phyloP scores from a whole-genome alignment of 2,329 filamentous ascomycete species.

The Xenosphaeropsis pyriputrescens region DNA sequence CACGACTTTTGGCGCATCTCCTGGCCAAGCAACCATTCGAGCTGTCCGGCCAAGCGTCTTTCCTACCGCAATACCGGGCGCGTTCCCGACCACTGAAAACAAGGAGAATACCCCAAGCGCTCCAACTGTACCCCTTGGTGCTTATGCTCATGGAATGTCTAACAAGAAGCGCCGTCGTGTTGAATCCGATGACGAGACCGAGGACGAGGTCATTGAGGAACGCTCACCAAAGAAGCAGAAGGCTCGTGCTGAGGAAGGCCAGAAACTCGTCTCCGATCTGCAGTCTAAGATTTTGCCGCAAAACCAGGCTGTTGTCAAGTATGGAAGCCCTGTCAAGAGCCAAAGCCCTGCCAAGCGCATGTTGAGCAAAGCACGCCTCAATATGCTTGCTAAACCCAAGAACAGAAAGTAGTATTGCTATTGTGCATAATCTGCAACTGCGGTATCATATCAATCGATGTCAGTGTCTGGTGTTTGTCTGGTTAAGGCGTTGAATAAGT shows the following conservation, averaged over 20 bases:
- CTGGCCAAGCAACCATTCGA: constrained; percentile 45
- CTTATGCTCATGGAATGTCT: constrained; percentile 43
- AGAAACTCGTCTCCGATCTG: constrained; percentile 14
- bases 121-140: constrained; percentile 16
- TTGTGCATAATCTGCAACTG: not conserved
- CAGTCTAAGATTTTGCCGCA: constrained; percentile 12
- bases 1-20: constrained; percentile 42
- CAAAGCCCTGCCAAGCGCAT: constrained; percentile 33
- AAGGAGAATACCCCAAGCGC: constrained; percentile 34
- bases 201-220: constrained; percentile 28
- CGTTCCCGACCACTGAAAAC: constrained; percentile 33
- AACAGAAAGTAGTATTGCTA: constrained; percentile 25
- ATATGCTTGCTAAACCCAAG: constrained; percentile 47
- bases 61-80: constrained; percentile 35
- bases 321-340: constrained; percentile 9
- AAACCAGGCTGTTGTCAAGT: constrained; percentile 7
- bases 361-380: constrained; percentile 42
- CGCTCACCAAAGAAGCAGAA: constrained; percentile 45
- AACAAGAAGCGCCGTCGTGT: constrained; percentile 54
- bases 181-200: constrained; percentile 39
- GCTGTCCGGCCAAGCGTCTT: constrained; percentile 39
- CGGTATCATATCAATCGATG: not conserved
- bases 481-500: constrained; percentile 2
- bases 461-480: constrained; percentile 1
- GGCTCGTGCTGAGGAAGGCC: constrained; percentile 12